Evolutionary conservation across 441 rosid genomes (phyloP).

Genomic region (Gossypium schwendimanii): DNA sequence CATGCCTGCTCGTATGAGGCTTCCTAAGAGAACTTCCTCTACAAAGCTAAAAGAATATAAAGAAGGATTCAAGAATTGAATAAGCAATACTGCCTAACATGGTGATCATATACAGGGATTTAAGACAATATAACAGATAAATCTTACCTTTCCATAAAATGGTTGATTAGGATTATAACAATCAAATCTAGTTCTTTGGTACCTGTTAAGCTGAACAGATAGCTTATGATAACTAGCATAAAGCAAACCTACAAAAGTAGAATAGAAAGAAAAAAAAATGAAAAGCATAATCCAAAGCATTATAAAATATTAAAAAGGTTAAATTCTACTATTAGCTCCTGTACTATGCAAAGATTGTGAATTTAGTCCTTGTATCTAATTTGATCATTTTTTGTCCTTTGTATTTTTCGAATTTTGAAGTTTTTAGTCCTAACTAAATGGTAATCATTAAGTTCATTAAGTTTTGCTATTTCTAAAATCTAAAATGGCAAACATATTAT

Average conservation of each 20-base stretch:
- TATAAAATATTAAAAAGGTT: not conserved
- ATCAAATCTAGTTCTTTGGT: conserved; percentile 9
- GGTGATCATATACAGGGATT: not conserved
- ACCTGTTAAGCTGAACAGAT: conserved; percentile 12
- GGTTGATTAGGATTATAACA: not conserved
- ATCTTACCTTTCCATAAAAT: conserved; percentile 17
- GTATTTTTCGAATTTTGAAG: too few species aligned
- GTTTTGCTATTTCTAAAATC: too few species aligned
- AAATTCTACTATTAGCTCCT: too few species aligned
- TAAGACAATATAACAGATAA: not conserved
- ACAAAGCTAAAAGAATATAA: conserved; percentile 21
- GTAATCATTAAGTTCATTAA: too few species aligned
- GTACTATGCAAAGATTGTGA: too few species aligned
- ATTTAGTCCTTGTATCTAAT: too few species aligned
- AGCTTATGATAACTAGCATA: conserved; percentile 5
- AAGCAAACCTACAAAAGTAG: conserved; percentile 20
- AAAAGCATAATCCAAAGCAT: not conserved
- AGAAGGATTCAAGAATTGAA: conserved; percentile 1
- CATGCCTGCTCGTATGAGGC: conserved; percentile 6
- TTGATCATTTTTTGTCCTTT: too few species aligned
- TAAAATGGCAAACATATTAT: too few species aligned
- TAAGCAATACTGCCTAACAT: not conserved
- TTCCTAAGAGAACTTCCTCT: conserved; percentile 13
- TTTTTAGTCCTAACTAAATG: too few species aligned
- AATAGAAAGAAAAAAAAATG: not conserved